These are phyloP conservation scores for Irpex sp. DNA, from an alignment of 1,284 basidiomycete genomes.

Conservation along the genomic window DNA sequence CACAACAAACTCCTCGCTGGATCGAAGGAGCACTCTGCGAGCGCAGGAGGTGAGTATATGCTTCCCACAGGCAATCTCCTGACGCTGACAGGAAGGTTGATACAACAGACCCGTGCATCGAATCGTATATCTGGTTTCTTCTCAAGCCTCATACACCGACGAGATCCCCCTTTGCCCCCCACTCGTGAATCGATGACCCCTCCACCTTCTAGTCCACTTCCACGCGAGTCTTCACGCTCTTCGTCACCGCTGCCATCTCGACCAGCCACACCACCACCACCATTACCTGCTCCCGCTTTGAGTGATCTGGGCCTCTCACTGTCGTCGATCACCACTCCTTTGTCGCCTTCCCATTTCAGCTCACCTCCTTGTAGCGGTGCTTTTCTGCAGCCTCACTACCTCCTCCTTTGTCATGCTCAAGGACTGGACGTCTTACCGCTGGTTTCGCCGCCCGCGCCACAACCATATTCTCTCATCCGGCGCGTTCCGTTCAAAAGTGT, in stretches of 20 bases:
- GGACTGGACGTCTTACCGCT: conserved; percentile 78
- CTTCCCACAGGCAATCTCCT: conserved; percentile 8
- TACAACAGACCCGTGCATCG: conserved; percentile 49
- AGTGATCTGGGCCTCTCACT: conserved; percentile 73
- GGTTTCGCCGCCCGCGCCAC: conserved; percentile 62
- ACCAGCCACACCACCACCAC: conserved; percentile 65
- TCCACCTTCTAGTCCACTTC: conserved; percentile 20
- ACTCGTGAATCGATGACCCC: conserved; percentile 23
- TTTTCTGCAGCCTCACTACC: conserved; percentile 73
- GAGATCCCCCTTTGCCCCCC: conserved; percentile 41
- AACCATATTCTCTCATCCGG: conserved; percentile 76
- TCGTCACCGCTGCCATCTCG: conserved; percentile 48
- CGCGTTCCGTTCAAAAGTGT: conserved; percentile 77
- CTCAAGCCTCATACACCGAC: conserved; percentile 71
- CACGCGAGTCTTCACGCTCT: conserved; percentile 38
- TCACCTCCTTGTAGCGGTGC: conserved; percentile 72
- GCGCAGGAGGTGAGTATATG: conserved; percentile 24
- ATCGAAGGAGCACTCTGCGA: conserved; percentile 22
- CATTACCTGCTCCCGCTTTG: conserved; percentile 64
- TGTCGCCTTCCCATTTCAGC: conserved; percentile 73
- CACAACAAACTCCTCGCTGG: conserved; percentile 15
- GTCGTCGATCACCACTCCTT: conserved; percentile 57
- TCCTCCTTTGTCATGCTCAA: conserved; percentile 79
- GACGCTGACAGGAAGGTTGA: conserved; percentile 12
- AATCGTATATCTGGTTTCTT: conserved; percentile 79